These are phyloP conservation scores for Neoboletus magnificus DNA, from an alignment of 768 basidiomycete genomes.

Conservation along the genomic window DNA sequence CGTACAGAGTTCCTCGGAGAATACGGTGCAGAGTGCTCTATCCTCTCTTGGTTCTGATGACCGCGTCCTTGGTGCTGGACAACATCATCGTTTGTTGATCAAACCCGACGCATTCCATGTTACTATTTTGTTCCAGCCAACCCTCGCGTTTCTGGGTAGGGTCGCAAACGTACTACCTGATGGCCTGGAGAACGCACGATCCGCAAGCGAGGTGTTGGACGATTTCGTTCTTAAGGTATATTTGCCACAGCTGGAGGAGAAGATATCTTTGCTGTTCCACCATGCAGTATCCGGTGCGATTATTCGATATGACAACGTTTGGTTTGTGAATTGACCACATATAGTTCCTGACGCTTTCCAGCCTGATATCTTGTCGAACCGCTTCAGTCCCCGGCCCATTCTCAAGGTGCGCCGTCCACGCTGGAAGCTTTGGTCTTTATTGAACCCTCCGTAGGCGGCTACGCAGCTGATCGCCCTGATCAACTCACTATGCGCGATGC, in stretches of 20 bases:
- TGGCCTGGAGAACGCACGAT: constrained; percentile 60
- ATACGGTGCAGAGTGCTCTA: constrained; percentile 55
- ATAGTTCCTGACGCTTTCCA: constrained; percentile 85
- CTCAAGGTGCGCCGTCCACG: constrained; percentile 54
- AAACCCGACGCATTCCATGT: constrained; percentile 94
- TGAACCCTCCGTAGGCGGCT: constrained; percentile 55
- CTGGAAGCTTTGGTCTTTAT: background rate
- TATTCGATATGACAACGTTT: background rate
- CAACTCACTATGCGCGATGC: constrained; percentile 89
- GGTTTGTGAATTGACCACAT: constrained; percentile 1
- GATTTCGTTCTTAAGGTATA: constrained; percentile 93
- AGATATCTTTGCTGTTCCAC: constrained; percentile 84
- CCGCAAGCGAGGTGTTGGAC: constrained; percentile 74
- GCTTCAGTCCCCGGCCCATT: constrained; percentile 68
- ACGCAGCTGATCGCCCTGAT: constrained; percentile 85
- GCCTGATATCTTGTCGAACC: constrained; percentile 65
- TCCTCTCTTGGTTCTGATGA: constrained; percentile 68
- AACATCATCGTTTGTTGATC: constrained; percentile 82
- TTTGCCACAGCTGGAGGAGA: constrained; percentile 92
- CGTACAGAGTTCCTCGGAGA: constrained; percentile 67
- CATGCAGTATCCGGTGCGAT: constrained; percentile 70
- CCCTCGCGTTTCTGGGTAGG: constrained; percentile 76
- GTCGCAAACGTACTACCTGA: constrained; percentile 70
- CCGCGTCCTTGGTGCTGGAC: constrained; percentile 64
- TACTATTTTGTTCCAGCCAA: constrained; percentile 91